Evolutionary conservation across 2,329 filamentous ascomycete species (phyloP).

Genomic region (Xylariomycetidae sp.): DNA sequence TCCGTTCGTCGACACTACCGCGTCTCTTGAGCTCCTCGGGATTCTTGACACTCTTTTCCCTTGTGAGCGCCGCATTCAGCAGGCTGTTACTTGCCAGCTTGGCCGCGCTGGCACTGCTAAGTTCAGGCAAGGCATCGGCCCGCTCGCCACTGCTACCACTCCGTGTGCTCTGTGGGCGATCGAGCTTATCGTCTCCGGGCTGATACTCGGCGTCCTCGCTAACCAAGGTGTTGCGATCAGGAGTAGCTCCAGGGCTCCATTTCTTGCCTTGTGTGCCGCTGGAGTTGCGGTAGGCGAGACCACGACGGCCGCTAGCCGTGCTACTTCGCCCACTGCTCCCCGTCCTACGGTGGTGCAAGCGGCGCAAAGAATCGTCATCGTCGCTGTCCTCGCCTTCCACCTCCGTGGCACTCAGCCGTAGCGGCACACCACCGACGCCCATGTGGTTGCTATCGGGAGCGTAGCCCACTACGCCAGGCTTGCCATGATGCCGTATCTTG

Average conservation of each 20-base stretch:
- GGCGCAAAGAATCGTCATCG: slow-evolving; percentile 55
- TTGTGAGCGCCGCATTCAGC: slow-evolving; percentile 50
- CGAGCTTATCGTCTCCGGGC: slow-evolving; percentile 22
- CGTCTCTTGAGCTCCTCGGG: slow-evolving; percentile 67
- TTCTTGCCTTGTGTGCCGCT: slow-evolving; percentile 39
- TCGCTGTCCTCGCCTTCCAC: slow-evolving; percentile 84
- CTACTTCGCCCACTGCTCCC: slow-evolving; percentile 73
- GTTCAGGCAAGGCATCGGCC: slow-evolving; percentile 54
- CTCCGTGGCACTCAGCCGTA: slow-evolving; percentile 90
- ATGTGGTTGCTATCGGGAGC: slow-evolving; percentile 70
- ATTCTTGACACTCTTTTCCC: slow-evolving; percentile 61
- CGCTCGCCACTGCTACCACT: slow-evolving; percentile 55
- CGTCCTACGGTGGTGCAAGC: slow-evolving; percentile 60
- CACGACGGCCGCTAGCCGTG: slow-evolving; percentile 46
- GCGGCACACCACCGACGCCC: slow-evolving; percentile 72
- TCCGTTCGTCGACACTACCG: slow-evolving; percentile 79
- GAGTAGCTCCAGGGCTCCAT: slow-evolving; percentile 50
- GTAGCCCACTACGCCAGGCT: slow-evolving; percentile 73
- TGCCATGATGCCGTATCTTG: slow-evolving; percentile 85
- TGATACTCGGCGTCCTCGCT: slow-evolving; percentile 33
- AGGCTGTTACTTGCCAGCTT: slow-evolving; percentile 54
- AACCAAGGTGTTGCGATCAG: slow-evolving; percentile 50
- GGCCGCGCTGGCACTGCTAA: slow-evolving; percentile 35
- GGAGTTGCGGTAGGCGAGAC: slow-evolving; percentile 44
- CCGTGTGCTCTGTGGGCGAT: slow-evolving; percentile 40